Evolutionary conservation across 371 early-diverging fungal genomes (phyloP), one percentile per base, ranked within the genome.

Genomic region (Batrachochytrium dendrobatidis): DNA sequence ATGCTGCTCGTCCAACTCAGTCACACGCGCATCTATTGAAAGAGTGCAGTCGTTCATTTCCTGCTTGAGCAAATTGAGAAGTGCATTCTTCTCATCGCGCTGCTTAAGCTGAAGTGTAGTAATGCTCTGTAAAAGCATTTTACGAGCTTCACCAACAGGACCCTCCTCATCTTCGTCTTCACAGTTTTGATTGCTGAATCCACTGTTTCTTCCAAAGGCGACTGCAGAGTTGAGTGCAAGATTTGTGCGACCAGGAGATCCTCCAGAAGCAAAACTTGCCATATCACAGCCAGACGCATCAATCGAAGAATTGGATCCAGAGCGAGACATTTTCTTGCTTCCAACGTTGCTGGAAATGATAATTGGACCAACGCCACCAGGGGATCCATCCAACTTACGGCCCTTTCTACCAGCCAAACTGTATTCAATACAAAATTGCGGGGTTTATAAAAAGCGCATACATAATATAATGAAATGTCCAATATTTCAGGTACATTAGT

Each of bases 131-230:
- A n/a, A n/a, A n/a, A n/a, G n/a, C n/a, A n/a, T n/a, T n/a, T n/a
- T 30, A 44, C 35, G 29, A 57, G 29, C 33, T 57, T 57, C 56
- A 45, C 34, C 8, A 26, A 25, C n/a, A n/a, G n/a, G n/a, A n/a
- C n/a, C 43, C 22, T 30, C 53, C 5, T 18, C 55, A 25, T n/a
- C 46, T 20, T 45, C 46, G 46, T 45, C 46, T 12, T 45, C 46
- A 15, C 34, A 33, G 8, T 29, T 22, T 60, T 8, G 61, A 25
- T 1, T 39, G 24, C 24, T 18, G 44, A n/a, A 43, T 33, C 33
- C 30, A 39, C 18, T 15, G 46, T 26, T 26, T 12, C 33, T 26
- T 2, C 30, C 20, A 50, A 55, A 53, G 18, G 44, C 25, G 24
- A 61, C 5, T 4, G 3, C 7, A 3, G 31, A 52, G 7, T 3